Base-by-base conservation (phyloP, 2,329 filamentous ascomycete genomes). In the Cladosporium colombiae region DNA sequence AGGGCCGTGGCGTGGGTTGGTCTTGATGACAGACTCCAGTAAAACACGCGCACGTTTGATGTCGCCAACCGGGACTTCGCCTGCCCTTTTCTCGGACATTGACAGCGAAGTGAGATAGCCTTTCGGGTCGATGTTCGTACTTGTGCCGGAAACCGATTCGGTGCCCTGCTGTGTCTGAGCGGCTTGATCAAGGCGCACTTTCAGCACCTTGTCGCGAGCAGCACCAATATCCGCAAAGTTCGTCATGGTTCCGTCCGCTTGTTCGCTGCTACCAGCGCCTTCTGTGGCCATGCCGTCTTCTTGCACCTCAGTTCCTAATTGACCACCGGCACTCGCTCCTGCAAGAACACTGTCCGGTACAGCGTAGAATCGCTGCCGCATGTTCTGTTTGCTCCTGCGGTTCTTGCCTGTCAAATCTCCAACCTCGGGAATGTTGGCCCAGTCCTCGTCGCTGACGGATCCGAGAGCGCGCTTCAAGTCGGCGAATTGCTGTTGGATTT, bases 141-240 rank as follows among this genome's bases (percentile, higher is more conserved):
- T 88, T 67, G 89, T 96, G 44, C 95, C 95, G 11, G 86, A 85
- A 5, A 88, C 82, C 5, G 90, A 87, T 63, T 92, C 88, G 14
- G 86, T 89, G 21, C 86, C 88, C 31, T 59, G 61, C 59, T 73
- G 70, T 14, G 72, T 70, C 69, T 89, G 86, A 5, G 92, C 93
- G 8, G 93, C 93, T 75, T 96, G 91, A 73, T 98, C 94, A 50
- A 99, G 83, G 71, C 92, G 89, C n/a, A 96, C 94, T 76, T 97
- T 91, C 62, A 99, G 85, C 49, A 97, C 95, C 79, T 97, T 97
- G 81, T 97, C 92, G 81, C 95, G 89, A 23, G 95, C 96, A 53
- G 93, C 93, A 79, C 96, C 95, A 69, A 99, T 98, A 78, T 97
- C 91, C 53, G 94, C 94, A 76, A 99, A 99, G 76, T 99, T 97